Conservation (phyloP, 1,284 basidiomycete genomes). For the Puccinia horiana region DNA sequence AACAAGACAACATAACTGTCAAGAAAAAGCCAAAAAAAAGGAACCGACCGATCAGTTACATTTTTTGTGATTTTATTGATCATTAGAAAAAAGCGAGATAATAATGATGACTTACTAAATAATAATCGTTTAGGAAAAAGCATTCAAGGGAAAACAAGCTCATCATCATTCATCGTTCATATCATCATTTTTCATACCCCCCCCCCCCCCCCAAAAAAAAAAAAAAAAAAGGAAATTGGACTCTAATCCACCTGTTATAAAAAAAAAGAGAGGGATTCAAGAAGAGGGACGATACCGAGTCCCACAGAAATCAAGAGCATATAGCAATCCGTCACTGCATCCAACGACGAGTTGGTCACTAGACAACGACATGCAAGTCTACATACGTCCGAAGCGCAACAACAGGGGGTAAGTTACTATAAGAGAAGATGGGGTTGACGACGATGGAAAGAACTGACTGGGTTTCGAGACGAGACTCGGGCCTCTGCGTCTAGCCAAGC, state of each 20-base stretch:
- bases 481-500: conserved; percentile 40
- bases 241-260: no score
- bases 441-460: conserved; percentile 14
- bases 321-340: conserved; percentile 40
- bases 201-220: not conserved
- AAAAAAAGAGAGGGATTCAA: not conserved
- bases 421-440: not conserved
- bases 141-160: no score
- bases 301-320: conserved; percentile 47
- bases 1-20: no score
- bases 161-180: no score
- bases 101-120: no score
- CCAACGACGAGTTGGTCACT: conserved; percentile 46
- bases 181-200: no score
- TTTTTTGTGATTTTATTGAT: no score
- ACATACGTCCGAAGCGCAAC: not conserved
- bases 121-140: no score
- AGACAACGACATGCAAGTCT: conserved; percentile 49
- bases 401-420: not conserved
- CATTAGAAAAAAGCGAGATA: no score
- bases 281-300: not conserved
- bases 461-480: conserved; percentile 34
- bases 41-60: no score
- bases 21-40: no score
- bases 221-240: not conserved